Conservation (phyloP, 2,329 filamentous ascomycete species). For the Colletotrichum falcatum region DNA sequence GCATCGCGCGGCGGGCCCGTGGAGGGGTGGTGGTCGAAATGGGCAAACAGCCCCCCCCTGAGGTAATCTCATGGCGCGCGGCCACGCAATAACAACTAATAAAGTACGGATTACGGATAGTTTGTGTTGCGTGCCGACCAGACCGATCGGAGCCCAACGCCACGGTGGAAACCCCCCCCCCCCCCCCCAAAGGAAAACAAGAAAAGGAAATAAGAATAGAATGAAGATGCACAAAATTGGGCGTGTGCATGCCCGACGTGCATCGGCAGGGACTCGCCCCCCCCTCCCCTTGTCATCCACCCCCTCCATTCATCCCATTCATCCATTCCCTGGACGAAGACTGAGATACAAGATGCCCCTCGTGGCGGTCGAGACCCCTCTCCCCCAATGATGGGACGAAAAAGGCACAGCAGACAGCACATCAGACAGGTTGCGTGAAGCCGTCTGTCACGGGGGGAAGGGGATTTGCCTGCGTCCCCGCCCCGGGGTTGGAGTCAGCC, state of each 20-base stretch:
- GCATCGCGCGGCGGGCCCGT: neutral
- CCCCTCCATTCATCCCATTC: too few species aligned
- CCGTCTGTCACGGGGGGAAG: neutral
- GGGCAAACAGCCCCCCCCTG: constrained; percentile 1
- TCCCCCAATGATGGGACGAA: constrained; percentile 1
- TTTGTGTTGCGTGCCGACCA: neutral
- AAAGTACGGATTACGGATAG: too few species aligned
- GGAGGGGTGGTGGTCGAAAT: neutral
- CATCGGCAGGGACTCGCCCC: neutral
- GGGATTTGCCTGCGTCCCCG: constrained; percentile 7
- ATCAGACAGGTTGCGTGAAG: constrained; percentile 7
- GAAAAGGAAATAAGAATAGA: neutral
- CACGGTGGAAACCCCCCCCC: neutral
- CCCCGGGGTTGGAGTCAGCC: neutral
- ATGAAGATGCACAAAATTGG: neutral
- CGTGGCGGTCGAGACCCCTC: neutral
- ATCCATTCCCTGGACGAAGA: constrained; percentile 8
- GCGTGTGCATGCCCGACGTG: constrained; percentile 6
- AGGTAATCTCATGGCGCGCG: neutral
- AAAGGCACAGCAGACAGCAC: neutral
- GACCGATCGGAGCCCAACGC: constrained; percentile 11
- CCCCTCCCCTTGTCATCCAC: neutral
- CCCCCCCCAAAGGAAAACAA: too few species aligned
- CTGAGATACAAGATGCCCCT: too few species aligned
- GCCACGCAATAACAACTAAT: too few species aligned